Base-by-base conservation (phyloP, 164 flowering plant genomes). In the Nymphaea thermarum region DNA sequence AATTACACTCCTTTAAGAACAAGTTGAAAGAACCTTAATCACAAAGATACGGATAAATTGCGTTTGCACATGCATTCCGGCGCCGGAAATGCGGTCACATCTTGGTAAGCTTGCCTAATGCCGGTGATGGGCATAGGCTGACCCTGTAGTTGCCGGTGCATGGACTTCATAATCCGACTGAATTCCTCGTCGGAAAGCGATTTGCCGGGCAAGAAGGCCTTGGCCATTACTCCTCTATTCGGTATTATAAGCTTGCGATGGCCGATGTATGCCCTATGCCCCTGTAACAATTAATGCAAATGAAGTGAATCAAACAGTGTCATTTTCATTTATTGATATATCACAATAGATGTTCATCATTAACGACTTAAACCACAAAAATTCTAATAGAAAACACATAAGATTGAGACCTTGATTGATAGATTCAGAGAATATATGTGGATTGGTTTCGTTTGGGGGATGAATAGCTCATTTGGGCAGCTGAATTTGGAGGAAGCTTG, bases 221-320 rank as follows among this genome's bases (percentile, higher is more conserved):
- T 86, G 11, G 90, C 84, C 99, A 92, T 95, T 64, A 82, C 87
- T 65, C 99, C 79, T 74, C 92, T 95, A 83, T 95, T 87, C 8
- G 99, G 98, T 45, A 89, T 95, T 64, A 95, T 89, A 63, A 87
- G 80, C 81, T 92, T 95, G 80, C 77, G 88, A 80, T 95, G 98
- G 63, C 99, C 99, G 45, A 92, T 86, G 77, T 86, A 95, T 1
- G 98, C 98, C 72, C 99, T 74, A 61, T 88, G 85, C 44, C 98
- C 98, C 94, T 94, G 87, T 64, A 73, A 55, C 16, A 55, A 16
- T 16, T 25, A 25, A 25, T 25, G 36, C 36, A 25, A 25, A 25
- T 25, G 36, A 25, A 0, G 36, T 25, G 36, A 25, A 25, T 25
- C 36, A 25, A 25, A 25, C 36, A 25, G 36, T 25, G 36, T 25